phyloP scores from a whole-genome alignment of 441 rosid genomes.

The Adansonia grandidieri region DNA sequence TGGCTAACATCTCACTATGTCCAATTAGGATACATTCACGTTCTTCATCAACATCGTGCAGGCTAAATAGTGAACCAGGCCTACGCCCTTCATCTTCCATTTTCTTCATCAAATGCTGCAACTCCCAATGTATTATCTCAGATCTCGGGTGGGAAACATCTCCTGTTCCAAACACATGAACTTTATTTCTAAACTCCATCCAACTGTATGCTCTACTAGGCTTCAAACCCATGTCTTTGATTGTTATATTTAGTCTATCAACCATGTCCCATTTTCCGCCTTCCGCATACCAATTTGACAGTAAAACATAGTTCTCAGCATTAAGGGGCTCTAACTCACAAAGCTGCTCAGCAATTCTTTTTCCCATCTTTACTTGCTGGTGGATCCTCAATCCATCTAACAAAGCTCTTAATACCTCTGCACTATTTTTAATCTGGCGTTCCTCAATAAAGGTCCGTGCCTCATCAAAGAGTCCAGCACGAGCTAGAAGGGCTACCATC shows the following conservation, averaged over 20 bases:
- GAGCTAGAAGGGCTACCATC: conserved; percentile 49
- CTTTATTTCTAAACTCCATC: too few relatives aligned
- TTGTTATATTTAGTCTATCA: conserved; percentile 32
- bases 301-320: conserved; percentile 49
- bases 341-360: conserved; percentile 45
- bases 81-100: too few relatives aligned
- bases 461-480: conserved; percentile 45
- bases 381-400: conserved; percentile 46
- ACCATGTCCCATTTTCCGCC: conserved; percentile 44
- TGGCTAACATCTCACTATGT: too few relatives aligned
- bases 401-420: conserved; percentile 34
- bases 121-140: too few relatives aligned
- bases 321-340: conserved; percentile 46
- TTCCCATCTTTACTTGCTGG: conserved; percentile 36
- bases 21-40: too few relatives aligned
- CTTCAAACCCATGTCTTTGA: conserved; percentile 11
- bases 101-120: too few relatives aligned
- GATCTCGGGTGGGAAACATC: too few relatives aligned
- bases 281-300: conserved; percentile 48
- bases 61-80: too few relatives aligned
- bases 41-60: too few relatives aligned
- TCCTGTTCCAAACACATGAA: too few relatives aligned
- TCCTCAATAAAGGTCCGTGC: conserved; percentile 40
- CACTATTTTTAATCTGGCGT: conserved; percentile 37
- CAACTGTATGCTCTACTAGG: too few relatives aligned